Evolutionary conservation across 2,329 filamentous ascomycete genomes (phyloP).

Genomic region (Thielaviopsis ethacetica): DNA sequence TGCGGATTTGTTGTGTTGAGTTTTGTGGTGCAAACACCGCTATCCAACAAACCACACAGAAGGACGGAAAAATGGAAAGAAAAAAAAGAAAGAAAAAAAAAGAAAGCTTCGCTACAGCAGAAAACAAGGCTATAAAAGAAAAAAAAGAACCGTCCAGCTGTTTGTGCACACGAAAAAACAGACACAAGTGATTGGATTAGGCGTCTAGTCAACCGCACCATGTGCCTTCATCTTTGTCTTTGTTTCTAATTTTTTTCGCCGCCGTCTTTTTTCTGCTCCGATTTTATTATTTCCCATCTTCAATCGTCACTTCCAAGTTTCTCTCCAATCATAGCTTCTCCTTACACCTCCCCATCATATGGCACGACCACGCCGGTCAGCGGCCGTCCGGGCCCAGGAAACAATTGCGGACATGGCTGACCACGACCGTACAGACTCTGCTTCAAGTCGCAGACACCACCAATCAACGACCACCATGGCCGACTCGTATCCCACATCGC

Average conservation of each 20-base stretch:
- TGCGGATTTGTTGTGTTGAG: not conserved
- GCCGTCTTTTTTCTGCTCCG: not conserved
- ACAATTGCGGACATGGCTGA: constrained; percentile 31
- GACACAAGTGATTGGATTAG: not conserved
- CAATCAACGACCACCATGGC: constrained; percentile 5
- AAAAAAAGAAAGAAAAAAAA: not conserved
- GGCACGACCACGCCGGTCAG: constrained; percentile 31
- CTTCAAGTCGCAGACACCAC: constrained; percentile 17
- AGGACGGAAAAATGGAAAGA: not conserved
- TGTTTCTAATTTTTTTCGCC: not conserved
- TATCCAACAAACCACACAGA: not conserved
- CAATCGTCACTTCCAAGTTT: not conserved
- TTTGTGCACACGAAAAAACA: not conserved
- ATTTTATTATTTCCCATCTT: not conserved
- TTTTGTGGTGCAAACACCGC: not conserved
- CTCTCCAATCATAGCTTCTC: not conserved
- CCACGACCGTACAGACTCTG: constrained; percentile 21
- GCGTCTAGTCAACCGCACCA: not conserved
- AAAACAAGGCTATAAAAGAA: not conserved
- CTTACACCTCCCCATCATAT: constrained; percentile 17
- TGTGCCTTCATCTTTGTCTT: not conserved
- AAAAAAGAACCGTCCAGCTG: not conserved
- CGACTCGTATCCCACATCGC: constrained; percentile 2
- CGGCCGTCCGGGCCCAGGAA: constrained; percentile 26
- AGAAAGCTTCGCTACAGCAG: not conserved